phyloP scores from a whole-genome alignment of 1,284 basidiomycete species.

The Sporisorium exsertum region DNA sequence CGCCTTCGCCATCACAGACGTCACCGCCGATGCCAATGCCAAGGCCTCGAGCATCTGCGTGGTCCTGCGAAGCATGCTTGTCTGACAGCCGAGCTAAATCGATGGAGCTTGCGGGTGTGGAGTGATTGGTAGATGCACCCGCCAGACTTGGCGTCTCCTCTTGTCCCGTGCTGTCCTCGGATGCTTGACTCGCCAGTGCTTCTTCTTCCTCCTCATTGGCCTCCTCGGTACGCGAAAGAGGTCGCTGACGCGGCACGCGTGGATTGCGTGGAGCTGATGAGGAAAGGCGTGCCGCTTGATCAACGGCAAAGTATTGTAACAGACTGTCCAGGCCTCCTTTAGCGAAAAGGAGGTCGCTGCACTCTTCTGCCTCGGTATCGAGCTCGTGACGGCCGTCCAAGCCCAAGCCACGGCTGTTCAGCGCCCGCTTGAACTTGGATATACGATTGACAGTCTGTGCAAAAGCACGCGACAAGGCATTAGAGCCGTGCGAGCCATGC shows the following conservation, averaged over 20 bases:
- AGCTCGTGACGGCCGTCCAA: slow-evolving; percentile 35
- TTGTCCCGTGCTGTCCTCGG: slow-evolving; percentile 43
- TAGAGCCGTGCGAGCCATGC: slow-evolving; percentile 62
- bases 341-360: slow-evolving; percentile 53
- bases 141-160: slow-evolving; percentile 59
- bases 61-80: slow-evolving; percentile 16
- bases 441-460: slow-evolving; percentile 83
- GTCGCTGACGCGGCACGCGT: slow-evolving; percentile 22
- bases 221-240: slow-evolving; percentile 30
- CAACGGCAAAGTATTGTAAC: slow-evolving; percentile 49
- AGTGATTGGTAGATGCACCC: slow-evolving; percentile 46
- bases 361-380: slow-evolving; percentile 70
- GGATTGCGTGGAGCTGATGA: slow-evolving; percentile 7
- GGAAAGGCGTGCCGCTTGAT: slow-evolving; percentile 26
- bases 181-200: slow-evolving; percentile 26
- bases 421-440: slow-evolving; percentile 82
- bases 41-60: slow-evolving; percentile 25
- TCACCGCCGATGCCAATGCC: slow-evolving; percentile 46
- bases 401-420: slow-evolving; percentile 65
- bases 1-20: background rate
- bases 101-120: slow-evolving; percentile 58
- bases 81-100: slow-evolving; percentile 33
- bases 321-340: slow-evolving; percentile 59
- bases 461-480: slow-evolving; percentile 78
- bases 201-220: slow-evolving; percentile 48